These are phyloP conservation scores for Mortierella claussenii DNA, from an alignment of 192 early-diverging fungal genomes.

Conservation along the genomic window DNA sequence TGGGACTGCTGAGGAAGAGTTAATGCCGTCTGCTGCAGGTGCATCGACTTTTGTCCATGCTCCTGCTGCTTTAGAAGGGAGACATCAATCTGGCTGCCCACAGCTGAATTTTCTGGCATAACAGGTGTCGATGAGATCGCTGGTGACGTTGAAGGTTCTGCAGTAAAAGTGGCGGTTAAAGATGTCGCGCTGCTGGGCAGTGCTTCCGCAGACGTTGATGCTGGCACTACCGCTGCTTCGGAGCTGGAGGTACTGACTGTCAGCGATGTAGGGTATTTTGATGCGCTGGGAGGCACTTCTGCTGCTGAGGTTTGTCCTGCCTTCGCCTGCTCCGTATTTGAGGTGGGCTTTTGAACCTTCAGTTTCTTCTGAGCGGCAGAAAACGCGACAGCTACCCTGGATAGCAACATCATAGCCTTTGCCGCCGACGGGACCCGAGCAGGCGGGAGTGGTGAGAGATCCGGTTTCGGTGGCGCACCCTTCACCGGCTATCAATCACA, in stretches of 20 bases:
- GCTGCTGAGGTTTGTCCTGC: background rate
- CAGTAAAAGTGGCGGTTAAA: too few relatives aligned
- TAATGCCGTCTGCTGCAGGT: too few relatives aligned
- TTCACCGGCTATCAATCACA: background rate
- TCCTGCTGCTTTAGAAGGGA: too few relatives aligned
- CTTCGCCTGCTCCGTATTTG: background rate
- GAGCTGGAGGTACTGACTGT: background rate
- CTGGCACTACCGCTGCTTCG: background rate
- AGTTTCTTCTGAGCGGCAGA: constrained; percentile 24
- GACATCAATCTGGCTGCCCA: too few relatives aligned
- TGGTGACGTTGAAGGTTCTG: too few relatives aligned
- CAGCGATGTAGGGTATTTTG: background rate
- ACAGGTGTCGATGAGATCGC: background rate
- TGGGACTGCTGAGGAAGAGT: background rate
- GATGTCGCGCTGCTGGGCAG: too few relatives aligned
- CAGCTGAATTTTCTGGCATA: too few relatives aligned
- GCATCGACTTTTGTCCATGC: too few relatives aligned
- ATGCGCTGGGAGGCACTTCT: background rate
- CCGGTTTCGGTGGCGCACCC: constrained; percentile 30
- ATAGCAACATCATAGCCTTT: constrained; percentile 28
- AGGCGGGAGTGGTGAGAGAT: constrained; percentile 43
- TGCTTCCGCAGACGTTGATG: background rate
- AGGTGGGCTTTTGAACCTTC: background rate
- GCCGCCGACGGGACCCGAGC: constrained; percentile 39
- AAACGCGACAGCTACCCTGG: constrained; percentile 27